Evolutionary conservation across 2,329 filamentous ascomycete species (phyloP).

Genomic region (Ophiostoma pallidulum): DNA sequence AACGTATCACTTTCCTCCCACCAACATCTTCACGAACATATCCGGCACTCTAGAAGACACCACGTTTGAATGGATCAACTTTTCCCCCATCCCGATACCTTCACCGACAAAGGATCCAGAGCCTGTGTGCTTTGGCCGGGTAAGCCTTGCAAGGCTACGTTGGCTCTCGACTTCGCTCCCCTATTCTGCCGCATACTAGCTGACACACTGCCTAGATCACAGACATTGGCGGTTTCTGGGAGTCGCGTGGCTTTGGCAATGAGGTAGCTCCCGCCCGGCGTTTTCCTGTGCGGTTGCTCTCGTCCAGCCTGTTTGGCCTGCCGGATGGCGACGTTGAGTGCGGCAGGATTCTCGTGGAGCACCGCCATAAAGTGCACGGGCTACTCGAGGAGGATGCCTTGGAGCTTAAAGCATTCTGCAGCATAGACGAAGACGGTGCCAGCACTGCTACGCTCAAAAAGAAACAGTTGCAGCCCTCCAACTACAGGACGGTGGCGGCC

Average conservation of each 20-base stretch:
- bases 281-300: too few species aligned
- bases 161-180: background rate
- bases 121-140: constrained; percentile 8
- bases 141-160: background rate
- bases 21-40: too few species aligned
- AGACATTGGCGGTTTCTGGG: too few species aligned
- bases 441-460: background rate
- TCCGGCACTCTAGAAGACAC: too few species aligned
- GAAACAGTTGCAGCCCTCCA: background rate
- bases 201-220: too few species aligned
- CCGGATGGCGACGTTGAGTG: background rate
- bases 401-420: constrained; percentile 3
- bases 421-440: background rate
- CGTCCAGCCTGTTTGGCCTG: background rate
- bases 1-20: too few species aligned
- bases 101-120: too few species aligned
- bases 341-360: constrained; percentile 1
- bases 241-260: too few species aligned
- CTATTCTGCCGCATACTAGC: too few species aligned
- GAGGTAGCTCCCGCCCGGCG: too few species aligned
- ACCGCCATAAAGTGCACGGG: constrained; percentile 2
- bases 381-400: constrained; percentile 8
- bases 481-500: background rate
- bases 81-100: too few species aligned
- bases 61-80: too few species aligned